Conservation (phyloP, 306 rosid species). For the Cicer pinnatifidum region DNA sequence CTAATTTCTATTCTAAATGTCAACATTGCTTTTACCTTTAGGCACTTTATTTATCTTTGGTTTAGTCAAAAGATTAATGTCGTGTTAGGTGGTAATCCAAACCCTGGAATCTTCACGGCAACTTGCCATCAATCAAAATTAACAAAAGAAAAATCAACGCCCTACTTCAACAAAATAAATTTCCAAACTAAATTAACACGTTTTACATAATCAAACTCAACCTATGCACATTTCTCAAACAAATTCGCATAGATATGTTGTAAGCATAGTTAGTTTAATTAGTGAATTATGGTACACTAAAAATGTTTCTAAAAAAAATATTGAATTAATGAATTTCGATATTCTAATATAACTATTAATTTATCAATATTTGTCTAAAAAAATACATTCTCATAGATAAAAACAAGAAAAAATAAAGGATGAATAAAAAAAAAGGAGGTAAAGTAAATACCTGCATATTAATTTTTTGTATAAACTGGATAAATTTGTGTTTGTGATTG, state of each 20-base stretch:
- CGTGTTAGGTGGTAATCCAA: conserved; percentile 49
- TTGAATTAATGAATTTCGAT: too few species aligned
- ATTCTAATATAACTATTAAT: too few species aligned
- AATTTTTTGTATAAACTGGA: not conserved
- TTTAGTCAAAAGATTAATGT: conserved; percentile 49
- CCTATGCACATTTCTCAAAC: not conserved
- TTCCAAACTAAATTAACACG: conserved; percentile 27
- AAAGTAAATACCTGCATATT: not conserved
- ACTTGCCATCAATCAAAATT: conserved; percentile 17
- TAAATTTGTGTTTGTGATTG: not conserved
- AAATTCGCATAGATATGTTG: too few species aligned
- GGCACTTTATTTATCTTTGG: conserved; percentile 43
- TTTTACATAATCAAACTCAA: not conserved
- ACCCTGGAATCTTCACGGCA: conserved; percentile 41
- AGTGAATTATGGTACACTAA: too few species aligned
- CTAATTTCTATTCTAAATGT: conserved; percentile 39
- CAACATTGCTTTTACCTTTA: conserved; percentile 50
- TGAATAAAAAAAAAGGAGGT: not conserved
- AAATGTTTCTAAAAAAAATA: too few species aligned
- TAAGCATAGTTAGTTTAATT: too few species aligned
- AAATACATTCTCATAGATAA: not conserved
- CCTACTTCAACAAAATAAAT: conserved; percentile 20
- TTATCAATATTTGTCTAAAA: too few species aligned
- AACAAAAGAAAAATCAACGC: conserved; percentile 39
- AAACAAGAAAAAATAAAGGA: not conserved